Evolutionary conservation across 2,329 filamentous ascomycete genomes (phyloP), one percentile per base, ranked within the genome.

Genomic region (Coniochaeta hoffmannii): DNA sequence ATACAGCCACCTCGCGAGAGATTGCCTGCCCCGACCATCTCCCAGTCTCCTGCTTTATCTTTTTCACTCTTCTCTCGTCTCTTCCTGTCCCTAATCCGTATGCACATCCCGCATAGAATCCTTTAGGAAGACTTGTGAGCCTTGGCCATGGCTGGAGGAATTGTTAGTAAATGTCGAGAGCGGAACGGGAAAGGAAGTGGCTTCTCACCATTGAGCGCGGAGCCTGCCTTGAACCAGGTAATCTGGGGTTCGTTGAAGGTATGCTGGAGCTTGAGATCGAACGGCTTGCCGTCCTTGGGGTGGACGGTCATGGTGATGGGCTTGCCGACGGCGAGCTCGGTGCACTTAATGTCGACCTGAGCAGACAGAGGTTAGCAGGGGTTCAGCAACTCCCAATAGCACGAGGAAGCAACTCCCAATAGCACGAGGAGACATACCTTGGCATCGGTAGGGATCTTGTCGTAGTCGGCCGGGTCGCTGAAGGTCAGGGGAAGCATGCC

Each of bases 401-500:
- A n/a, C n/a, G n/a, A n/a, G n/a, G n/a, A n/a, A n/a, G n/a, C n/a
- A n/a, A n/a, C n/a, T 41, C 17, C 10, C 36, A 6, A 8, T 56
- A 24, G 44, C 49, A 24, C 32, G 3, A 26, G 14, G 24, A 12
- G 36, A 69, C 69, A 64, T 69, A 80, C 86, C 77, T 87, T 92
- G 81, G 96, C 94, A 59, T 94, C 87, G 63, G 91, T 89, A 71
- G 88, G 85, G 74, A 99, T 92, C 84, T 90, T 96, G 74, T 99
- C 94, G 76, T 99, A 99, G 76, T 99, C 94, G 71, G 88, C 93
- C 56, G 93, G 93, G 71, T 97, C 86, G 57, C 85, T 76, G 79
- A 99, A 99, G 67, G 92, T 97, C 63, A 99, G 83, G 68, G 94
- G 94, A 78, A 99, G 89, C 93, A 99, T 97, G 77, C 94, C 94